Evolutionary conservation across 176 grass and related monocot species (phyloP).

Genomic region (Carex cristatella): DNA sequence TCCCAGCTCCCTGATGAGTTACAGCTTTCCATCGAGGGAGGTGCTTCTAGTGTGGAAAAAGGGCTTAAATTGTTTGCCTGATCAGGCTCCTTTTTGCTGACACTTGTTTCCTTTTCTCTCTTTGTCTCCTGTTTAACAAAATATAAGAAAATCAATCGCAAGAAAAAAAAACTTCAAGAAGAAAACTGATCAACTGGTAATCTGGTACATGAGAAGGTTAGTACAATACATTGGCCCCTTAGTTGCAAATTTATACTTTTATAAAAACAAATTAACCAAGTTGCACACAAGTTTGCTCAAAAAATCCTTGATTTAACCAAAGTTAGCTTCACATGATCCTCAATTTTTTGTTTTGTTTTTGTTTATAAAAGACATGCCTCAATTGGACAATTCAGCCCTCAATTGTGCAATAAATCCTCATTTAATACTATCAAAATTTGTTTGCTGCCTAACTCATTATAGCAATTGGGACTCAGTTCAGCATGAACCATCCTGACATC

Average conservation of each 20-base stretch:
- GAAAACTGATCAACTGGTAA: background rate
- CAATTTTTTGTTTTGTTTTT: background rate
- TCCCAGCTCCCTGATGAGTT: conserved; percentile 73
- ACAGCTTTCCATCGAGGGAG: conserved; percentile 76
- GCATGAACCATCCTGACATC: background rate
- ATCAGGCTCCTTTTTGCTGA: conserved; percentile 31
- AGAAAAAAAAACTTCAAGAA: background rate
- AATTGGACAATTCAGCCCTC: background rate
- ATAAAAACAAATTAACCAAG: background rate
- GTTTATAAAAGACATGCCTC: background rate
- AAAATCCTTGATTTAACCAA: background rate
- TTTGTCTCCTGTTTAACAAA: conserved; percentile 32
- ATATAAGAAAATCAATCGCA: background rate
- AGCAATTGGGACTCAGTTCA: background rate
- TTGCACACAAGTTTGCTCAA: background rate
- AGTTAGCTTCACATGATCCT: background rate
- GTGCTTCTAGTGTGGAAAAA: conserved; percentile 46
- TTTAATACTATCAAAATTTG: background rate
- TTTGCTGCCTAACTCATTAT: background rate
- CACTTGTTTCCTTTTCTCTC: conserved; percentile 17
- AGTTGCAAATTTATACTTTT: background rate
- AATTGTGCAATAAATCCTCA: background rate
- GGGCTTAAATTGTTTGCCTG: conserved; percentile 35
- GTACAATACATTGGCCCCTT: background rate
- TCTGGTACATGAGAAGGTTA: background rate